Evolutionary conservation across 2,329 filamentous ascomycete genomes (phyloP).

Genomic region (Pseudocercospora crystallina): DNA sequence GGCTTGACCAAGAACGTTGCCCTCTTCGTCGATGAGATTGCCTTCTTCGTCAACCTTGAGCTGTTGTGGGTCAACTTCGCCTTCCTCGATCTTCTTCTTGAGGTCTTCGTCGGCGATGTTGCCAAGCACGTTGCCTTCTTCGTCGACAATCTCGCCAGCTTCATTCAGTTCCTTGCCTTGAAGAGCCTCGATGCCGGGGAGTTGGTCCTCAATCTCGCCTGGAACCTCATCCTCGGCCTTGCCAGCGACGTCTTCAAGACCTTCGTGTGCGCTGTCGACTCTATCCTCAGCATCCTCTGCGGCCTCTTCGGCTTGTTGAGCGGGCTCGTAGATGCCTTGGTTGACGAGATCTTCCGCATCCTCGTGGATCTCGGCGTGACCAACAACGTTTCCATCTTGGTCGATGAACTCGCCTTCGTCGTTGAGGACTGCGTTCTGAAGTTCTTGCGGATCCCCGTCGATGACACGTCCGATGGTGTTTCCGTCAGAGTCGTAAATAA

Average conservation of each 20-base stretch:
- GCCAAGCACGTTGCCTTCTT: slow-evolving; percentile 51
- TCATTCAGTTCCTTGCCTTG: slow-evolving; percentile 53
- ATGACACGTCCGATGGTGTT: slow-evolving; percentile 50
- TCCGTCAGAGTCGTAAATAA: slow-evolving; percentile 52
- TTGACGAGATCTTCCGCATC: slow-evolving; percentile 44
- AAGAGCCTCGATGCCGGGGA: slow-evolving; percentile 53
- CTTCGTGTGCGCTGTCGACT: slow-evolving; percentile 38
- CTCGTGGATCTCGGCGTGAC: slow-evolving; percentile 51
- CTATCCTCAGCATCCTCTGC: slow-evolving; percentile 41
- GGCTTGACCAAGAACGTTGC: slow-evolving; percentile 52
- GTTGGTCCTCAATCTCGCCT: slow-evolving; percentile 47
- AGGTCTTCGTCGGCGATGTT: slow-evolving; percentile 49
- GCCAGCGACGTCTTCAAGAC: slow-evolving; percentile 32
- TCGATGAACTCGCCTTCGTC: slow-evolving; percentile 57
- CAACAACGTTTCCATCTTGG: slow-evolving; percentile 54
- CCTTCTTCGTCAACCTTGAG: slow-evolving; percentile 53
- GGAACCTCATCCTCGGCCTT: slow-evolving; percentile 29
- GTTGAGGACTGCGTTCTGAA: slow-evolving; percentile 52
- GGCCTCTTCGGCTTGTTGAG: slow-evolving; percentile 42
- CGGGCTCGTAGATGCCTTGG: slow-evolving; percentile 46
- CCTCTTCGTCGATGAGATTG: slow-evolving; percentile 51
- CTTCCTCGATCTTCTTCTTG: slow-evolving; percentile 38
- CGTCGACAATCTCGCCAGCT: slow-evolving; percentile 50
- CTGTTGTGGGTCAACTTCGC: slow-evolving; percentile 46
- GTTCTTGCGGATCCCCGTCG: slow-evolving; percentile 50